A percentile compares a stretch with the other conserved stretches of the same genome.
These are phyloP conservation scores for Calonectria hongkongensis DNA, from an alignment of 2,329 filamentous ascomycete genomes.

Conservation along the genomic window DNA sequence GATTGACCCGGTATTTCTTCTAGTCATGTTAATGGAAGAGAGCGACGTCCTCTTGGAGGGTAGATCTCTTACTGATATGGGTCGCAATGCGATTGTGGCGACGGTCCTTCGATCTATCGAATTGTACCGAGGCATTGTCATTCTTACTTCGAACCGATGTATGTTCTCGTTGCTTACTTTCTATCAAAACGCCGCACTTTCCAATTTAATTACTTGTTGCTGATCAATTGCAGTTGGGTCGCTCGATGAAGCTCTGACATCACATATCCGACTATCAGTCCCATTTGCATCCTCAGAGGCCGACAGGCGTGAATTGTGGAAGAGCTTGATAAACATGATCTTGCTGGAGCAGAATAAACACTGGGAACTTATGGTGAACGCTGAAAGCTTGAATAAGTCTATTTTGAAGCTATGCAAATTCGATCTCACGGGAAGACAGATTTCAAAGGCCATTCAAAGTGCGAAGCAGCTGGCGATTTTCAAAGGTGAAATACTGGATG, in stretches of 20 bases:
- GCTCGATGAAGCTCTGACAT: not conserved
- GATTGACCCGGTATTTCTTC: too few relatives aligned
- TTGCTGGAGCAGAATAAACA: not conserved
- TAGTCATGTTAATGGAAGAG: not conserved
- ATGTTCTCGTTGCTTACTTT: not conserved
- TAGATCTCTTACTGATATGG: not conserved
- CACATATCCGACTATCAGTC: not conserved
- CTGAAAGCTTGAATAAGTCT: not conserved
- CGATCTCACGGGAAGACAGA: not conserved
- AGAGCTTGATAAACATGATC: not conserved
- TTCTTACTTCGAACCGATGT: not conserved
- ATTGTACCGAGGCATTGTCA: not conserved
- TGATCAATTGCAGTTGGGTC: not conserved
- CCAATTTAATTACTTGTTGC: not conserved
- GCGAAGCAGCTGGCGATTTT: not conserved
- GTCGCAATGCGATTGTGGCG: not conserved
- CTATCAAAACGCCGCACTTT: not conserved
- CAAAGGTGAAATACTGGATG: not conserved
- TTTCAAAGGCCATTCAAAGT: not conserved
- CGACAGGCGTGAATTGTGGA: not conserved
- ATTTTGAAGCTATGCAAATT: not conserved
- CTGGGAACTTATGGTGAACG: not conserved
- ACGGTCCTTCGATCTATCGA: not conserved
- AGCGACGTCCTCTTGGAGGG: not conserved
- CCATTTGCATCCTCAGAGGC: not conserved